These are phyloP conservation scores for Cicer cuneatum DNA, from an alignment of 306 rosid genomes.

Conservation along the genomic window DNA sequence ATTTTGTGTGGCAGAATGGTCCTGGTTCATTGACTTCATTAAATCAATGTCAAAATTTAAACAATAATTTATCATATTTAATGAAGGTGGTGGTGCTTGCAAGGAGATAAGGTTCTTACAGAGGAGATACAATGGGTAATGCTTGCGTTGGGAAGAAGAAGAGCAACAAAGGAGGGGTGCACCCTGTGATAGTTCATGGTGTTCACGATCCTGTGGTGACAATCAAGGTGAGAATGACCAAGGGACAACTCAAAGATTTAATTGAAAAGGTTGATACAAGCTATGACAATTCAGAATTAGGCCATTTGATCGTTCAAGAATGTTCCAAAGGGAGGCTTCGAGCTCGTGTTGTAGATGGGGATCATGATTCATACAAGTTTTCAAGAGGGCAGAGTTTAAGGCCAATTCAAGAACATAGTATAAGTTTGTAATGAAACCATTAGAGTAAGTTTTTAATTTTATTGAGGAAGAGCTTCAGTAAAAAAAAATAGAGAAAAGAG, in stretches of 20 bases:
- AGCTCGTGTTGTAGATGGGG: slow-evolving; percentile 38
- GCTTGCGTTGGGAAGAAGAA: slow-evolving; percentile 38
- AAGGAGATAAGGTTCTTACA: background rate
- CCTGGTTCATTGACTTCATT: background rate
- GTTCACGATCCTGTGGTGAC: slow-evolving; percentile 37
- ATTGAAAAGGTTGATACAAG: slow-evolving; percentile 42
- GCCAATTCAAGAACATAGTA: slow-evolving; percentile 45
- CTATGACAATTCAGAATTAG: slow-evolving; percentile 39
- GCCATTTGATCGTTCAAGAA: slow-evolving; percentile 47
- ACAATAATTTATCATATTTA: slow-evolving; percentile 49
- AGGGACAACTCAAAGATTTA: slow-evolving; percentile 47
- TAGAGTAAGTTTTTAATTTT: no score
- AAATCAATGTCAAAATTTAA: slow-evolving; percentile 28
- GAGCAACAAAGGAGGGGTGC: slow-evolving; percentile 1
- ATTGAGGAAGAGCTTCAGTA: no score
- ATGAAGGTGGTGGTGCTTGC: background rate
- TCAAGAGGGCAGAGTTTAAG: slow-evolving; percentile 27
- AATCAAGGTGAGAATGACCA: slow-evolving; percentile 53
- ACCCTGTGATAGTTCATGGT: slow-evolving; percentile 30
- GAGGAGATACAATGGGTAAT: slow-evolving; percentile 46
- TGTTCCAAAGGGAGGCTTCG: slow-evolving; percentile 50
- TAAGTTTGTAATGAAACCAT: no score
- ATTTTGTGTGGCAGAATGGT: slow-evolving; percentile 30
- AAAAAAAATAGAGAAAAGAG: no score
- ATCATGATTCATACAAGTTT: slow-evolving; percentile 15